Base-by-base conservation (phyloP, 2,329 filamentous ascomycete genomes). In the Aspergillus versicolor region DNA sequence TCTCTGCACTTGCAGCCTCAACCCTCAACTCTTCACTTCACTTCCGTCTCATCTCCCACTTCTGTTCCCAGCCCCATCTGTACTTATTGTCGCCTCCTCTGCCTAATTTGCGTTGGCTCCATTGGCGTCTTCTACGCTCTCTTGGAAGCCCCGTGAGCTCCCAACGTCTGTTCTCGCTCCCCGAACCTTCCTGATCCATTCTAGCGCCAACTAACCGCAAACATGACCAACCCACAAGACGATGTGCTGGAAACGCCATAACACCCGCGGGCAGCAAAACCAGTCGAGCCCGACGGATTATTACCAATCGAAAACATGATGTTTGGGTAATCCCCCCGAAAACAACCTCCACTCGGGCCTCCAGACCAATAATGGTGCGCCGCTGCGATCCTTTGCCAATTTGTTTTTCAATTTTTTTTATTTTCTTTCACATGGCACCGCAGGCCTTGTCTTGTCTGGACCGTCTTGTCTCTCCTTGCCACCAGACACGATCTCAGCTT, bases 111-210 rank as follows among this genome's bases (percentile, higher is more conserved):
- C 9, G 27, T 11, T 9, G 27, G 8, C 3, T 30, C 8, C 27
- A 11, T 30, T 30, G 27, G 27, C 27, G 27, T 30, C 12, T 27
- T 30, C 24, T 45, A 24, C n/a, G 22, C 22, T 30, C 32, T n/a
- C 13, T 30, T 30, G 4, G 22, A 45, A 11, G 24, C 42, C 13
- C 22, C 24, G 42, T n/a, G 6, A 44, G 42, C 24, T 17, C 41
- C 22, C 11, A 24, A 15, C 21, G 12, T 3, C 42, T 4, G 32
- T 11, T 46, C 30, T 32, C 19, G 52, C 60, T 61, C 53, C 51
- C 40, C 46, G 41, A 24, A 61, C 56, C 62, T 63, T 63, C 62
- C 60, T 58, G 30, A 54, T 62, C 43, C 38, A 41, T 56, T 44
- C 40, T 63, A 61, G 61, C 51, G 57, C 32, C 21, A 32, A 13